Base-by-base conservation (phyloP, 2,329 filamentous ascomycete genomes). In the Xylariaceae sp. region DNA sequence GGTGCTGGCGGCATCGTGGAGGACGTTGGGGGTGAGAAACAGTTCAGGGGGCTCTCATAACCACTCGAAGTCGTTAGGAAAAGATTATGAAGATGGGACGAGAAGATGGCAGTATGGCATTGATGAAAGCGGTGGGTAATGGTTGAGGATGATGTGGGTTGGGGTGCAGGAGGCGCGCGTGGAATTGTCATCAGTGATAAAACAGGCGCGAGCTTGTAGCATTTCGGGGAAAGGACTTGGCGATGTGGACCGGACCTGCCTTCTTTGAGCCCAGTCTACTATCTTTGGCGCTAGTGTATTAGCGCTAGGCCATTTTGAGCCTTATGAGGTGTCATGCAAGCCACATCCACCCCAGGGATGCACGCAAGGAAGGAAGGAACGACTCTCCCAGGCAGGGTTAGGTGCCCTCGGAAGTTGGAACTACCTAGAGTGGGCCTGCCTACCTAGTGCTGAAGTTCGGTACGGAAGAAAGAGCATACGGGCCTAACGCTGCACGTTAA, bases 1-100 rank as follows among this genome's bases (percentile, higher is more conserved):
- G 81, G 78, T 58, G 76, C 76, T 34, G 82, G 81, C 71, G 84
- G 81, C 84, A 87, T 87, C 57, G 48, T n/a, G 8, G 39, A 18
- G 17, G 18, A 42, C 51, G 50, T 15, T 34, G 44, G 17, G n/a
- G 49, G 8, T 17, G 15, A 13, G 17, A 2, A 11, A 52, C 3
- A 11, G 17, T 52, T 17, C 23, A 49, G 17, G n/a, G 13, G n/a
- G 23, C n/a, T 11, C 8, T 53, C 56, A 53, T 57, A 39, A 53
- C 34, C 39, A 17, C 47, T 7, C 4, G 15, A n/a, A 51, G 15
- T 35, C 9, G 4, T 5, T 8, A 35, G 11, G 13, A n/a, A 35
- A 30, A 18, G 17, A 9, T 34, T 23, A 7, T 3, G n/a, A n/a
- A 35, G 15, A 51, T 51, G 2, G 49, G 35, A 34, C 23, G 30